Evolutionary conservation across 305 asterid genomes (phyloP).

Genomic region (Fraxinus paxiana): DNA sequence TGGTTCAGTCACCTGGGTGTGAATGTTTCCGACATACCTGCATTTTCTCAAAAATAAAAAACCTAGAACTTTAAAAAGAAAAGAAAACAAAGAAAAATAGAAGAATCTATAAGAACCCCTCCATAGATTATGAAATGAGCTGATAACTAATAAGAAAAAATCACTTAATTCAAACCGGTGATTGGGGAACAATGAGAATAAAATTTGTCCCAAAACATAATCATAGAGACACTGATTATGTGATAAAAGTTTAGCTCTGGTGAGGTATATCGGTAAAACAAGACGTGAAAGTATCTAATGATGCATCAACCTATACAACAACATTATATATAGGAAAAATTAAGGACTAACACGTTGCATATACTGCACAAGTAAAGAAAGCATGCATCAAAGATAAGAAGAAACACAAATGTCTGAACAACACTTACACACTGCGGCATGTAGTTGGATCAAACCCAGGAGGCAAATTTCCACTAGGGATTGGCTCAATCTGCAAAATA

Average conservation of each 20-base stretch:
- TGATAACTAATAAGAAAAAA: constrained; percentile 12
- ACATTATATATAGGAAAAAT: not conserved
- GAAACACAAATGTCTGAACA: not conserved
- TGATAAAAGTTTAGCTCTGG: not conserved
- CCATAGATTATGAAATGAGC: constrained; percentile 20
- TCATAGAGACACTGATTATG: not conserved
- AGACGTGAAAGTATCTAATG: not conserved
- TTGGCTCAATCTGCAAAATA: constrained; percentile 85
- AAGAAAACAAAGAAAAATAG: constrained; percentile 24
- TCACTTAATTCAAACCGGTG: constrained; percentile 4
- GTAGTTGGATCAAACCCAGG: constrained; percentile 96
- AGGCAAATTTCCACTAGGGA: constrained; percentile 92
- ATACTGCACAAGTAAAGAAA: not conserved
- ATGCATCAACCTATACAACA: not conserved
- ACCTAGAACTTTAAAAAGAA: constrained; percentile 28
- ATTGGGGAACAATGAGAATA: not conserved
- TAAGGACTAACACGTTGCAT: not conserved
- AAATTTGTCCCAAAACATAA: constrained; percentile 6
- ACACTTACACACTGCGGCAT: constrained; percentile 98
- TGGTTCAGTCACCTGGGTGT: constrained; percentile 79
- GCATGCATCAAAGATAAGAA: not conserved
- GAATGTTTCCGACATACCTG: constrained; percentile 90
- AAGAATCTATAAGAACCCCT: constrained; percentile 26
- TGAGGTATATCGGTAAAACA: constrained; percentile 3
- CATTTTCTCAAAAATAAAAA: constrained; percentile 43